Evolutionary conservation across 2,329 filamentous ascomycete genomes (phyloP).

Genomic region (Clonostachys byssicola): DNA sequence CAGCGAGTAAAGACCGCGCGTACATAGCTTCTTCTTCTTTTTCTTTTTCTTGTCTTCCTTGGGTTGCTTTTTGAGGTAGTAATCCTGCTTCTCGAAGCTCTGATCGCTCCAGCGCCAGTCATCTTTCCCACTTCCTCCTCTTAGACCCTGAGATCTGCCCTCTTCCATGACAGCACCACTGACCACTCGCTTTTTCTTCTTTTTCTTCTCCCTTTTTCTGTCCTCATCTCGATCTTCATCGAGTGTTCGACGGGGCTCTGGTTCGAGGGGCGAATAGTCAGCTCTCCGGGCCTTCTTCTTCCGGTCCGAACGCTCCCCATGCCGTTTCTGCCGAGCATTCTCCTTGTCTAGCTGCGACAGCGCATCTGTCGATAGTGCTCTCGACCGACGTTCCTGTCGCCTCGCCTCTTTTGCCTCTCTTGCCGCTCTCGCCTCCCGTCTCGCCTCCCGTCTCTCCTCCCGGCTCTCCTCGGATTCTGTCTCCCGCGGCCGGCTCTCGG

Average conservation of each 20-base stretch:
- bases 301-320: conserved; percentile 33
- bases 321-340: conserved; percentile 47
- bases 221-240: not conserved
- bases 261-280: conserved; percentile 6
- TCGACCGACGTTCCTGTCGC: conserved; percentile 9
- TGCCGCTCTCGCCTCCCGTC: not conserved
- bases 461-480: conserved; percentile 26
- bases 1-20: not conserved
- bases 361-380: conserved; percentile 44
- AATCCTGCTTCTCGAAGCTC: conserved; percentile 45
- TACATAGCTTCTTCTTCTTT: not conserved
- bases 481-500: conserved; percentile 18
- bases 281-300: conserved; percentile 16
- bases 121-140: conserved; percentile 39
- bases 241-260: conserved; percentile 2
- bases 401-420: conserved; percentile 15
- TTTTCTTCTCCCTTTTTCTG: not conserved
- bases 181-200: conserved; percentile 57
- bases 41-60: conserved; percentile 40
- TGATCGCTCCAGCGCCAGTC: conserved; percentile 30
- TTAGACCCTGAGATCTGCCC: conserved; percentile 39
- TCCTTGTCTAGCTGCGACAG: conserved; percentile 62
- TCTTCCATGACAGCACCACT: conserved; percentile 69
- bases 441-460: conserved; percentile 6
- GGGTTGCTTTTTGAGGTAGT: conserved; percentile 33